Evolutionary conservation across 169 alveolate genomes (phyloP).

Genomic region (Babesia caballi): DNA sequence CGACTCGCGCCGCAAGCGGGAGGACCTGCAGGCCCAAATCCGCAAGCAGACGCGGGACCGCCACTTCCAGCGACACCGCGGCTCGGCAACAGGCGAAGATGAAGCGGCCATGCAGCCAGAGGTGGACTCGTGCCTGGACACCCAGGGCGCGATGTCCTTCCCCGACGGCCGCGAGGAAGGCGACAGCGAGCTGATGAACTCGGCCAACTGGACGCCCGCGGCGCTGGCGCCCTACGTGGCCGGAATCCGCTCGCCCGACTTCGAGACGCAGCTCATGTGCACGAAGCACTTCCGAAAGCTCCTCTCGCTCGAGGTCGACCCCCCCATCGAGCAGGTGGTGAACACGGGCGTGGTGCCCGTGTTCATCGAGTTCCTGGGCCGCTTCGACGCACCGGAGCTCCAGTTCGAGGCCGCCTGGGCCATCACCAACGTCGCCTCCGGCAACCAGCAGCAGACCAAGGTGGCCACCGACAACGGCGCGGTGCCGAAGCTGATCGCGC

Average conservation of each 20-base stretch:
- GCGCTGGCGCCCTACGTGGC: constrained; percentile 70
- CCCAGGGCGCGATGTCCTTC: constrained; percentile 31
- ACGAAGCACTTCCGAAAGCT: constrained; percentile 89
- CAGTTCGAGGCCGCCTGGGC: constrained; percentile 98
- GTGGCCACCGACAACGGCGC: constrained; percentile 84
- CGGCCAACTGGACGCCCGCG: constrained; percentile 59
- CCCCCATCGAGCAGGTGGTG: constrained; percentile 92
- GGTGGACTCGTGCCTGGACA: constrained; percentile 42
- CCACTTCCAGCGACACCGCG: constrained; percentile 81
- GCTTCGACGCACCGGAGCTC: constrained; percentile 88
- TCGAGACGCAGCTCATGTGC: constrained; percentile 77
- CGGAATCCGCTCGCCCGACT: constrained; percentile 78
- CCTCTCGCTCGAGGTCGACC: constrained; percentile 88
- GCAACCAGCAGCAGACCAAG: constrained; percentile 91
- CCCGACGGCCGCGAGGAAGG: constrained; percentile 58
- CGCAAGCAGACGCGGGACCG: constrained; percentile 87
- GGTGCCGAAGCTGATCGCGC: constrained; percentile 81
- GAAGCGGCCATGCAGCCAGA: constrained; percentile 56
- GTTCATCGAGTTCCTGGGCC: constrained; percentile 82
- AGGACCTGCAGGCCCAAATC: constrained; percentile 87
- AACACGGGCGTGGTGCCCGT: constrained; percentile 95
- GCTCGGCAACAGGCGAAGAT: constrained; percentile 37
- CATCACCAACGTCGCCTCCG: constrained; percentile 94
- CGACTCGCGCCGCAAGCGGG: constrained; percentile 88
- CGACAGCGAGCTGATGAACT: constrained; percentile 35